Conservation (phyloP, 2,329 filamentous ascomycete genomes). For the Pseudogymnoascus sp. region DNA sequence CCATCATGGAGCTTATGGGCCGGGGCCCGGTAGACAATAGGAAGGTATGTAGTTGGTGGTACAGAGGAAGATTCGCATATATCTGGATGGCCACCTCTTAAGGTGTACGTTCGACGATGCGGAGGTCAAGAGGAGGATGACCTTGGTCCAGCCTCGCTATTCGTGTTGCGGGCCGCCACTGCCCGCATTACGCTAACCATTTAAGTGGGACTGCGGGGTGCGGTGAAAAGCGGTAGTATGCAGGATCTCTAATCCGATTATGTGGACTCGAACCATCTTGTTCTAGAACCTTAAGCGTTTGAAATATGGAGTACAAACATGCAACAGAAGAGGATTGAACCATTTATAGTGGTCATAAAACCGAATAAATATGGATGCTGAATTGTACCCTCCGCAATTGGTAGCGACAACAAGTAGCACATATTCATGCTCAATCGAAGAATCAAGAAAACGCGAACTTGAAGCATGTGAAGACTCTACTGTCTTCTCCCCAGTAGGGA, state of each 20-base stretch:
- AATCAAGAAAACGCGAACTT: conserved; percentile 24
- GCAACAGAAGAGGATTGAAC: not conserved
- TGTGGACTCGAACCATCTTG: not conserved
- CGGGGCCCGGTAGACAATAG: not conserved
- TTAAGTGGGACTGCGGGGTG: not conserved
- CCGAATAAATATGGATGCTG: not conserved
- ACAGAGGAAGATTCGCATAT: not conserved
- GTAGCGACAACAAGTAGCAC: conserved; percentile 26
- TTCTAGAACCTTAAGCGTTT: not conserved
- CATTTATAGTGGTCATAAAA: not conserved
- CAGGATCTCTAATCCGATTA: not conserved
- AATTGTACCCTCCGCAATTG: conserved; percentile 18
- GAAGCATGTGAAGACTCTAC: conserved; percentile 3
- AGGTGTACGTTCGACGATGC: not conserved
- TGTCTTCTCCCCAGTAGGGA: not conserved
- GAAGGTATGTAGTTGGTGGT: not conserved
- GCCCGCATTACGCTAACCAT: conserved; percentile 2
- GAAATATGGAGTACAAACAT: not conserved
- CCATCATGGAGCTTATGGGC: conserved; percentile 19
- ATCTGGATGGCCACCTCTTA: not conserved
- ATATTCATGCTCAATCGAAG: conserved; percentile 28
- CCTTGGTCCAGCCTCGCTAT: not conserved
- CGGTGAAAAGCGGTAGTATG: conserved; percentile 12
- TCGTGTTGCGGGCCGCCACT: not conserved
- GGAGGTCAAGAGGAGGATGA: not conserved